Evolutionary conservation across 495 filamentous ascomycete genomes (phyloP), one percentile per base, ranked within the genome.

Genomic region (Aspergillus sclerotioniger): DNA sequence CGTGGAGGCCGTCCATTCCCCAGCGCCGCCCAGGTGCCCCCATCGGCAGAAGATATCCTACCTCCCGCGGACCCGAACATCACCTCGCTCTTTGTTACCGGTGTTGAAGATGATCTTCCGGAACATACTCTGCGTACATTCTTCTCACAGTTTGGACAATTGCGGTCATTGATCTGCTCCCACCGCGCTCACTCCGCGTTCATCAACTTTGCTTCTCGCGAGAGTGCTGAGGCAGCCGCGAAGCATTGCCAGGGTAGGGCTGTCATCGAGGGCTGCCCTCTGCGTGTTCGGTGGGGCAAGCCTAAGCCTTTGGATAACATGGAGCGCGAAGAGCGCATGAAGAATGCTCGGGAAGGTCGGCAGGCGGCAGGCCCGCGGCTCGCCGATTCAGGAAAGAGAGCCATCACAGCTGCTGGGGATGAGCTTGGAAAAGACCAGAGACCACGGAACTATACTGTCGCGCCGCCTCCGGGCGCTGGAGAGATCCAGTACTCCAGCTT

Each of bases 141-240:
- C 79, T 98, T 98, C 75, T 81, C 87, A 28, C 82, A 86, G 37
- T 96, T 91, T 62, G 94, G 94, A 49, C 84, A 87, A 62, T 84
- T 98, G 52, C 90, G 92, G 54, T 94, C 90, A 3, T 68, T 98
- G 17, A 87, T 98, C 48, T 96, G 95, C 71, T 95, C 92, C 12
- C 94, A 98, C 71, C 93, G 96, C 71, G 90, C 94, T 8, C 95
- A 97, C 67, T 96, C 90, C 65, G 94, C 95, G 0, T 98, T 96
- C 65, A 82, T 98, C 72, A 98, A 98, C 75, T 98, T 89, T 69
- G 81, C 88, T 53, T 88, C 83, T 25, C 85, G 95, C 52, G 84
- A 89, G 43, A 86, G 81, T 3, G 94, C 94, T 9, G 94, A 98
- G 71, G 84, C 78, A 21, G 94, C 94, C 0, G 89, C 95, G 0